Evolutionary conservation across 139 green algal genomes (phyloP), one percentile per base, ranked within the genome.

Genomic region (Micractinium sp.): DNA sequence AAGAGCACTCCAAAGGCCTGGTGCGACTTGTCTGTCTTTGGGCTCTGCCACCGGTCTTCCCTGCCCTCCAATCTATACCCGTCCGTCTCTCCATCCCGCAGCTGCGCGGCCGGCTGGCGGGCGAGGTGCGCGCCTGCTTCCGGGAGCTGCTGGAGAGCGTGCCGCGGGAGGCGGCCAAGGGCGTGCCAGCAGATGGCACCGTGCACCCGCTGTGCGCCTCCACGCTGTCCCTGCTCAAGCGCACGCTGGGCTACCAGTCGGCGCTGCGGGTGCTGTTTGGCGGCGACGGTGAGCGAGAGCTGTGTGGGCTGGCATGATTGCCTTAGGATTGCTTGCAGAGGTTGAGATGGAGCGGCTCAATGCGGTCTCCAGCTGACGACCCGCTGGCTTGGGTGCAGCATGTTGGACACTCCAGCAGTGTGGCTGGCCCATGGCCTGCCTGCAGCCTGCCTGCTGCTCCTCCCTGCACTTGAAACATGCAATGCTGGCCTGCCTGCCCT

Each of bases 131-230:
- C 0, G 88, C 38, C 29, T 90, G 92, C n/a, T 93, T 95, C 75
- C 60, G 15, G 0, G 92, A 94, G 76, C 94, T 95, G 71, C 90
- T 93, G 73, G 91, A 90, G 1, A 82, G 66, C 41, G 86, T 95
- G 33, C 88, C 76, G 0, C 81, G 87, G 0, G 92, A 95, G 73
- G 63, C 87, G 13, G 87, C 74, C 47, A 66, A 77, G 60, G 39
- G 36, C 82, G 36, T 84, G 73, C 78, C 88, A 25, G 36, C 94
- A 22, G 94, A 97, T 86, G 95, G 93, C 41, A 96, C 93, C 14
- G 93, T 97, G 78, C 95, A 97, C 92, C 95, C 95, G 1, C 90
- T 95, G 19, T 93, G 92, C 27, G 95, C 93, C 31, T 87, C 91
- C 60, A 94, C 91, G 16, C 90, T 96, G 27, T 89, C 82, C 38